Conservation (phyloP, 2,329 filamentous ascomycete species). For the Drechmeria coniospora region DNA sequence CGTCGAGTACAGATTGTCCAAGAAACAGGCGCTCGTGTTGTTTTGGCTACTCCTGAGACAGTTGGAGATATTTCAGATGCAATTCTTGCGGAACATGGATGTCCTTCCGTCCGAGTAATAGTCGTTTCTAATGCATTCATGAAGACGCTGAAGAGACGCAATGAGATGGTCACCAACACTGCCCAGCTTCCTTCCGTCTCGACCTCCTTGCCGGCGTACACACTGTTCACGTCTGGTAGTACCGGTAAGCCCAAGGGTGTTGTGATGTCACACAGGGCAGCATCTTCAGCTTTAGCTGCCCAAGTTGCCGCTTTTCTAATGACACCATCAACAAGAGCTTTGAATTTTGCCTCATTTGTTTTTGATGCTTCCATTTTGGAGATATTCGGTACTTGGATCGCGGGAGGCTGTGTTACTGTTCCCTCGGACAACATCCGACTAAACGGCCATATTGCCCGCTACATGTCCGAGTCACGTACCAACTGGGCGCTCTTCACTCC, state of each 20-base stretch:
- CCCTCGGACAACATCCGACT: conserved; percentile 3
- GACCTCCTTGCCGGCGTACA: conserved; percentile 8
- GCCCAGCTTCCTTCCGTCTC: not conserved
- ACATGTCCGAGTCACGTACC: conserved; percentile 1
- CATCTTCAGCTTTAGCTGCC: not conserved
- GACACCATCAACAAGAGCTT: conserved; percentile 1
- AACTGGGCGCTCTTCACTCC: conserved; percentile 3
- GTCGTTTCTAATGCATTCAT: not conserved
- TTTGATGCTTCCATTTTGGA: conserved; percentile 4
- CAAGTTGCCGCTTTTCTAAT: not conserved
- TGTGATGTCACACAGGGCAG: conserved; percentile 1
- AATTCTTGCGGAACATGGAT: not conserved
- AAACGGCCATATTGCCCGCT: conserved; percentile 1
- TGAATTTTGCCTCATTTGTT: conserved; percentile 3
- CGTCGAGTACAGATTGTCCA: not conserved
- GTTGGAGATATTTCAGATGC: not conserved
- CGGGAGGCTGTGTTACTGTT: conserved; percentile 2
- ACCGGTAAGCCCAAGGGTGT: conserved; percentile 35
- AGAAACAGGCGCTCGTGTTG: not conserved
- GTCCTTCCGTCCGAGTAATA: not conserved
- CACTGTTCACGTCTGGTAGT: conserved; percentile 40
- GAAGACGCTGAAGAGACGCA: not conserved
- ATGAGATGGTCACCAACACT: not conserved
- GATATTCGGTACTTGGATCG: conserved; percentile 1
- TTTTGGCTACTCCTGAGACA: not conserved